Conservation (phyloP, 371 early-diverging fungal genomes). For the Haplosporangium sp. region DNA sequence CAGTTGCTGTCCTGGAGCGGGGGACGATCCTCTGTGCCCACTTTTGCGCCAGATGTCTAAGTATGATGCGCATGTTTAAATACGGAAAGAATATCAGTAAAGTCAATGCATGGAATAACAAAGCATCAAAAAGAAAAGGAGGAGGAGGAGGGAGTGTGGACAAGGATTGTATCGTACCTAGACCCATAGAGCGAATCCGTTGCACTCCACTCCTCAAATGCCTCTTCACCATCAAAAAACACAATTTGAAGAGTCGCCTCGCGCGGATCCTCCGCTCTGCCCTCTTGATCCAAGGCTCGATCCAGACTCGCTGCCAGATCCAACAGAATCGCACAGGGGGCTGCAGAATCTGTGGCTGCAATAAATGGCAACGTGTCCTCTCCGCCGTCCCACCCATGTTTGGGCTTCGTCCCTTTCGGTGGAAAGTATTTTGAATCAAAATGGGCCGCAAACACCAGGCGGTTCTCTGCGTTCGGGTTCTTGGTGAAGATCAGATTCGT, state of each 20-base stretch:
- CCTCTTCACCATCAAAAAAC: slow-evolving; percentile 98
- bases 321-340: slow-evolving; percentile 89
- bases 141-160: neutral
- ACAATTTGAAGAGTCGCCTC: slow-evolving; percentile 85
- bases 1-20: slow-evolving; percentile 38
- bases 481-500: slow-evolving; percentile 92
- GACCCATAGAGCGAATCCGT: slow-evolving; percentile 95
- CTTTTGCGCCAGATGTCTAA: slow-evolving; percentile 62
- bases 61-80: neutral
- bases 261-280: slow-evolving; percentile 12
- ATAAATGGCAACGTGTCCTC: slow-evolving; percentile 69
- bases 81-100: no score
- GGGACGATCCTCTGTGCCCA: slow-evolving; percentile 57
- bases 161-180: slow-evolving; percentile 65
- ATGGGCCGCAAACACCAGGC: slow-evolving; percentile 92
- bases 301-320: slow-evolving; percentile 79
- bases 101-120: no score
- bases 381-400: slow-evolving; percentile 34
- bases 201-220: slow-evolving; percentile 80
- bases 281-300: slow-evolving; percentile 41
- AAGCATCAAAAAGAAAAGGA: neutral
- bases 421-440: slow-evolving; percentile 87
- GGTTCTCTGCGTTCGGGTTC: slow-evolving; percentile 72
- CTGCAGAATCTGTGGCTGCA: slow-evolving; percentile 89
- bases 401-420: slow-evolving; percentile 12